Evolutionary conservation across 2,329 filamentous ascomycete genomes (phyloP), one percentile per base, ranked within the genome.

Genomic region (Pyricularia sp.): DNA sequence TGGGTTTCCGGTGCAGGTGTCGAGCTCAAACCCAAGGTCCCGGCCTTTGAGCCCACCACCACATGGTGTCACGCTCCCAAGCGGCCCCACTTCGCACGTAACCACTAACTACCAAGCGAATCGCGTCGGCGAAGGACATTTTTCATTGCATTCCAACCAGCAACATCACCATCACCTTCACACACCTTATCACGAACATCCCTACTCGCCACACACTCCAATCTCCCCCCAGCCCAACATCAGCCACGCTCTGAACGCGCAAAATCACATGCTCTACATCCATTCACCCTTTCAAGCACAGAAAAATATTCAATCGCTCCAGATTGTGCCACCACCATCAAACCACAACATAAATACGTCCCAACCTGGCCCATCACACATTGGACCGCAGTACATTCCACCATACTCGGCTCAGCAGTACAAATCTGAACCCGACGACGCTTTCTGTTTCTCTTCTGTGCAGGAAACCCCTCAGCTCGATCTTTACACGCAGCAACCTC

Each of bases 251-350:
- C 9, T n/a, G 10, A 26, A 57, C 53, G 53, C 53, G 22, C 53
- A 57, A n/a, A 24, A 57, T 57, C 53, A 57, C 53, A 12, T 57
- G 22, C 53, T 26, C n/a, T 57, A 57, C 22, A n/a, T n/a, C 22
- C 53, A 57, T 26, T 26, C n/a, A 26, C 24, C 53, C 22, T 26
- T 57, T 7, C 53, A 57, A 57, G 28, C 70, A 49, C 70, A 67
- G 64, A 71, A 69, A 35, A 71, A 70, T 64, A 70, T 68, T 67
- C 70, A 70, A 66, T 67, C 69, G 65, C 69, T 71, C 16, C 68
- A 65, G 19, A 66, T 62, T 40, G 57, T 6, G 35, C 63, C 22
- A 7, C 63, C 22, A 7, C 62, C 28, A 26, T 49, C 66, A 64
- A 60, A 62, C 26, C 65, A 57, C 59, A 62, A 44, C 60, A 61